phyloP scores from a whole-genome alignment of 352 stramenopile species.

The Globisporangium solare region DNA sequence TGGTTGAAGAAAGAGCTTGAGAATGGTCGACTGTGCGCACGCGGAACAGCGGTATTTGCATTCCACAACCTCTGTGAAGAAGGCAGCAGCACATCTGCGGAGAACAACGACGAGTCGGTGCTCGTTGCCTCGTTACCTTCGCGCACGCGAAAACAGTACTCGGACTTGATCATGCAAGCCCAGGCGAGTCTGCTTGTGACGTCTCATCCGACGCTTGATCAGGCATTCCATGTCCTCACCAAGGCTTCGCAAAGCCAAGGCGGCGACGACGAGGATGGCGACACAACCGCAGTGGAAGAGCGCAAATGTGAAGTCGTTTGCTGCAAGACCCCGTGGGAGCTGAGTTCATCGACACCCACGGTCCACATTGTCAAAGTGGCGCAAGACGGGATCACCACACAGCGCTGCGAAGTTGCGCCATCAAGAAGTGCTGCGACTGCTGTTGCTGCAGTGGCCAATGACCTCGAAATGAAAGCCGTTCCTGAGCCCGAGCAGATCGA shows the following conservation, averaged over 20 bases:
- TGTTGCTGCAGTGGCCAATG: neutral
- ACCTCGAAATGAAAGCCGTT: slow-evolving; percentile 7
- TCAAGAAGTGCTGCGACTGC: slow-evolving; percentile 9
- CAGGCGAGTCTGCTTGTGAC: slow-evolving; percentile 35
- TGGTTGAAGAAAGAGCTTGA: slow-evolving; percentile 77
- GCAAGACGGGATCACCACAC: slow-evolving; percentile 35
- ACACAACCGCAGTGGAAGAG: slow-evolving; percentile 10
- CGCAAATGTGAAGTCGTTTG: slow-evolving; percentile 60
- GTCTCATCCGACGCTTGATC: slow-evolving; percentile 21
- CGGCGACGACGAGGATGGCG: slow-evolving; percentile 22
- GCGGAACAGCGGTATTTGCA: slow-evolving; percentile 55
- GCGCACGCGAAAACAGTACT: slow-evolving; percentile 32
- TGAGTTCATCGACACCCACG: slow-evolving; percentile 5
- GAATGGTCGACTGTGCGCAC: slow-evolving; percentile 75
- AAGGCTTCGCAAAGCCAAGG: slow-evolving; percentile 11
- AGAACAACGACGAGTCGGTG: slow-evolving; percentile 16
- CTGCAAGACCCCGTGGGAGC: slow-evolving; percentile 38
- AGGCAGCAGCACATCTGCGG: neutral
- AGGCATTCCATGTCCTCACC: slow-evolving; percentile 34
- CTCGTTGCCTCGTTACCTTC: slow-evolving; percentile 1
- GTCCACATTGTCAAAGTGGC: slow-evolving; percentile 45
- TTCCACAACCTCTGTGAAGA: slow-evolving; percentile 29
- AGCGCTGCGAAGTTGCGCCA: slow-evolving; percentile 18
- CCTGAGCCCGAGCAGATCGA: slow-evolving; percentile 21
- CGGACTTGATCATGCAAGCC: slow-evolving; percentile 29